phyloP scores from a whole-genome alignment of 108 stramenopile genomes.

The Craspedostauros australis region DNA sequence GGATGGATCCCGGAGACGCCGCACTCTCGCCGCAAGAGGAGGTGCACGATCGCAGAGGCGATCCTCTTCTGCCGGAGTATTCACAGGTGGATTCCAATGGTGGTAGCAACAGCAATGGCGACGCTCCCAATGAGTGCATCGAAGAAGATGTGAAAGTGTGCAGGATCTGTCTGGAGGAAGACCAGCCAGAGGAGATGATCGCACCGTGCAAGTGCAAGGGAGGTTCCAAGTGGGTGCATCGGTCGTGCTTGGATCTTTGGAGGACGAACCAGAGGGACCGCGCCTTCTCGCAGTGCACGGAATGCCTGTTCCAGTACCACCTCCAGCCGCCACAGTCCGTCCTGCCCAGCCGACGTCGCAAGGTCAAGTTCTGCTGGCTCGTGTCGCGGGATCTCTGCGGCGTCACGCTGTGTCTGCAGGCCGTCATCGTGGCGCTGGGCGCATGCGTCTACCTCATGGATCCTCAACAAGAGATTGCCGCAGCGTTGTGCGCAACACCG shows the following conservation, averaged over 20 bases:
- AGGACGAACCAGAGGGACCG: slow-evolving; percentile 14
- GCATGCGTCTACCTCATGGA: too few species aligned
- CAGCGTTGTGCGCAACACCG: too few species aligned
- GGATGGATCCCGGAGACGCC: too few species aligned
- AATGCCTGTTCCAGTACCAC: slow-evolving; percentile 22
- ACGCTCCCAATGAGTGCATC: too few species aligned
- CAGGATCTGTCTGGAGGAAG: slow-evolving; percentile 33
- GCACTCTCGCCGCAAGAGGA: too few species aligned
- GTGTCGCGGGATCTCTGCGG: slow-evolving; percentile 14
- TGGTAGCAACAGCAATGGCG: too few species aligned
- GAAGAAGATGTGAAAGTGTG: slow-evolving; percentile 12
- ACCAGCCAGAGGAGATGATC: slow-evolving; percentile 22
- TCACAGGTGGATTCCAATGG: too few species aligned
- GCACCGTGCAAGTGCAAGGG: slow-evolving; percentile 40
- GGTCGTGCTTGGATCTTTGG: slow-evolving; percentile 33
- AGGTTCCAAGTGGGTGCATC: slow-evolving; percentile 27
- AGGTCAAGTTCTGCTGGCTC: slow-evolving; percentile 3
- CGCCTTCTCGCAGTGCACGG: slow-evolving; percentile 31
- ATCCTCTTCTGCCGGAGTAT: too few species aligned
- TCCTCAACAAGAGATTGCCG: too few species aligned
- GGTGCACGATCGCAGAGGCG: too few species aligned
- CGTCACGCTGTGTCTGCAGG: slow-evolving; percentile 3
- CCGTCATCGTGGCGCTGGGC: slow-evolving; percentile 4
- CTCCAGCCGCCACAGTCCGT: slow-evolving; percentile 2
- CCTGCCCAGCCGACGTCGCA: background rate